Evolutionary conservation across 129 eudicot species (phyloP).

Genomic region (Flaveria bidentis): DNA sequence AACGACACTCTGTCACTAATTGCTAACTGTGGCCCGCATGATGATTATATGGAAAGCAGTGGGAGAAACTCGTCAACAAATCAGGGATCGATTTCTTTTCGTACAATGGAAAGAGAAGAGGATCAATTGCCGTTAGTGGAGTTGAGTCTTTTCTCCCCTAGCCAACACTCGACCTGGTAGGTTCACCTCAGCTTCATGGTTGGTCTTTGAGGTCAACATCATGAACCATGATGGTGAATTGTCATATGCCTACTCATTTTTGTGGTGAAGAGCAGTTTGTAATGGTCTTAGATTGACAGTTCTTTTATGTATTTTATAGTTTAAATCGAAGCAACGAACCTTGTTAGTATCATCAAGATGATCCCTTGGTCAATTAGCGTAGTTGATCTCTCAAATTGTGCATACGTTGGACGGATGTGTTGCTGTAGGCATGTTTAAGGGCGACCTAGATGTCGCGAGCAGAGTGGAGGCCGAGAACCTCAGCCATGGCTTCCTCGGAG

Average conservation of each 20-base stretch:
- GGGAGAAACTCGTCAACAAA: conserved; percentile 54
- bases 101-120: conserved; percentile 57
- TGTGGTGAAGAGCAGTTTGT: conserved; percentile 58
- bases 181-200: conserved; percentile 62
- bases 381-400: too few relatives aligned
- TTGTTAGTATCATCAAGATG: too few relatives aligned
- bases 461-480: too few relatives aligned
- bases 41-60: conserved; percentile 36
- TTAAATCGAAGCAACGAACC: too few relatives aligned
- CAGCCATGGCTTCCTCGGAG: too few relatives aligned
- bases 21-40: conserved; percentile 54
- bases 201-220: conserved; percentile 59
- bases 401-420: too few relatives aligned
- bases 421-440: too few relatives aligned
- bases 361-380: too few relatives aligned
- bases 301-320: too few relatives aligned
- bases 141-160: conserved; percentile 65
- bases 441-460: too few relatives aligned
- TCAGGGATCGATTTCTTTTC: conserved; percentile 69
- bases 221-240: conserved; percentile 22
- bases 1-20: conserved; percentile 69
- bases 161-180: conserved; percentile 53
- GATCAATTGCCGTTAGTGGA: conserved; percentile 53
- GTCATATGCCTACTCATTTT: conserved; percentile 43
- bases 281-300: conserved; percentile 28